These are phyloP conservation scores for Petunia hybrid DNA, from an alignment of 305 asterid species.

Conservation along the genomic window DNA sequence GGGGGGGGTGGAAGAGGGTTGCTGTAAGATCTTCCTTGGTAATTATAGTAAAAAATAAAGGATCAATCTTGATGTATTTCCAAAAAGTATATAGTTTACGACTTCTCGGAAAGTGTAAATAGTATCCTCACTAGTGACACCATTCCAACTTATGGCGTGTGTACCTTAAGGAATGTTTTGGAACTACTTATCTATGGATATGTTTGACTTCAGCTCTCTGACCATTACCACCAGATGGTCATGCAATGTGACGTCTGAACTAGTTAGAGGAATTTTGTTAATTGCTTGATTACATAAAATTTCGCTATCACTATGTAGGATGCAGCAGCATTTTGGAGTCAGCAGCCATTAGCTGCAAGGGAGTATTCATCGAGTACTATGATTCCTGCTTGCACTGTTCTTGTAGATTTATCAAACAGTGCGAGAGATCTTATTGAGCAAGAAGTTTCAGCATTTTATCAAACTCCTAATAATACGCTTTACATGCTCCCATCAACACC, in stretches of 20 bases:
- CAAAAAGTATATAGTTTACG: not conserved
- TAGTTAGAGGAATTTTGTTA: not conserved
- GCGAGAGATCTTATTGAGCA: conserved; percentile 84
- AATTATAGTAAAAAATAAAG: not conserved
- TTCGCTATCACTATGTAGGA: conserved; percentile 58
- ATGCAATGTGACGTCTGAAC: conserved; percentile 1
- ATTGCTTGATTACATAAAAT: conserved; percentile 13
- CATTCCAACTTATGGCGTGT: not conserved
- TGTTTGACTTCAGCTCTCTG: not conserved
- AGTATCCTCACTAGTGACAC: not conserved
- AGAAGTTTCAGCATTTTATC: conserved; percentile 88
- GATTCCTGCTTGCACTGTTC: conserved; percentile 84
- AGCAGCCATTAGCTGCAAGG: conserved; percentile 88
- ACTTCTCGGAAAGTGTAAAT: not conserved
- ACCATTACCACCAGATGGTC: not conserved
- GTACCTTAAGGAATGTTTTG: conserved; percentile 22
- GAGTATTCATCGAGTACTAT: conserved; percentile 93
- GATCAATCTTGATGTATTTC: not conserved
- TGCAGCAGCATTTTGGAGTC: conserved; percentile 95
- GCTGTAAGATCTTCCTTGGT: too few species aligned
- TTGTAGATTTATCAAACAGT: conserved; percentile 69
- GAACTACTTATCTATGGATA: not conserved
- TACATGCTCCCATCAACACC: conserved; percentile 97
- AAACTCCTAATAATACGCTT: conserved; percentile 83
- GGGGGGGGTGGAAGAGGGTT: not conserved